Conservation (phyloP, 768 basidiomycete species). For the Tulasnella calospora region DNA sequence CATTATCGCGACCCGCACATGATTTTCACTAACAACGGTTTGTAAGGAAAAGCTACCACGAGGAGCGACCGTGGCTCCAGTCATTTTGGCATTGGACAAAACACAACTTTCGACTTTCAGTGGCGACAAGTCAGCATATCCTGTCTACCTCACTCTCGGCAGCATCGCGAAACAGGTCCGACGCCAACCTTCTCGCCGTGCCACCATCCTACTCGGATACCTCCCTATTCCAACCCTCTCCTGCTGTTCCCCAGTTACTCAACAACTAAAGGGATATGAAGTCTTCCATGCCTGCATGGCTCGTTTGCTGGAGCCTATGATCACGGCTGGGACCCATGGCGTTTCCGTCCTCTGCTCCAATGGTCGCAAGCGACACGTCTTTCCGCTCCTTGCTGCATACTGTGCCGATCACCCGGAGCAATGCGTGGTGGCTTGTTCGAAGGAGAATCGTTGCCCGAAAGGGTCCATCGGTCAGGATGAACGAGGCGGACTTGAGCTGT, state of each 20-base stretch:
- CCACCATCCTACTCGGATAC: no score
- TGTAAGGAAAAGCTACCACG: no score
- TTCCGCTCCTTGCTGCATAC: constrained; percentile 33
- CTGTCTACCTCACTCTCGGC: no score
- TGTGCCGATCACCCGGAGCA: constrained; percentile 34
- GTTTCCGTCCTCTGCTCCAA: not conserved
- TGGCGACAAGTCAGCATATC: no score
- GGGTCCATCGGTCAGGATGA: no score
- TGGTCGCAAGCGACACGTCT: constrained; percentile 20
- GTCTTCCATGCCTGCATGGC: constrained; percentile 19
- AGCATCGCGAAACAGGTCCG: no score
- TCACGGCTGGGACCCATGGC: not conserved
- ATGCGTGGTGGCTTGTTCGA: constrained; percentile 30
- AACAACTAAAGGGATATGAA: constrained; percentile 33
- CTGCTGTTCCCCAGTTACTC: constrained; percentile 28
- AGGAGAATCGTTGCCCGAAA: constrained; percentile 27
- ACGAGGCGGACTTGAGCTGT: no score
- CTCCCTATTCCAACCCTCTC: no score
- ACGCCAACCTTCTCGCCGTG: no score
- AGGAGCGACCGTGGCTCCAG: no score
- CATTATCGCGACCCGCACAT: no score
- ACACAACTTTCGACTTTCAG: constrained; percentile 32
- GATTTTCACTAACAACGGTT: no score
- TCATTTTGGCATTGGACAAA: constrained; percentile 38
- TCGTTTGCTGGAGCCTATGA: not conserved